Conservation (phyloP, 1,284 basidiomycete species). For the Phylloboletellus chloephorus region DNA sequence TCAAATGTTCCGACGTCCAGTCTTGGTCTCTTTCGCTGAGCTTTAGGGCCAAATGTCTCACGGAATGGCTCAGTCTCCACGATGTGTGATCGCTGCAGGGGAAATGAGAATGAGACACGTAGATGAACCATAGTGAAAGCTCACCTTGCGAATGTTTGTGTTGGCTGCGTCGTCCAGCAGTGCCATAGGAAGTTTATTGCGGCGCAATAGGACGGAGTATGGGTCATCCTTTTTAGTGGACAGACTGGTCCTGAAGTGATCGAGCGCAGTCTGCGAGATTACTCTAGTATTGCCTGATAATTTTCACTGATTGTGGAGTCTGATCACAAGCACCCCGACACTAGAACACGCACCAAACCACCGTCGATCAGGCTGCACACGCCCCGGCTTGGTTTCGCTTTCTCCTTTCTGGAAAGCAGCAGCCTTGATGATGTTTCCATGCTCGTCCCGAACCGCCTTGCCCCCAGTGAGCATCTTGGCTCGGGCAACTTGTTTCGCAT, state of each 20-base stretch:
- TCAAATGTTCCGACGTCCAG: conserved; percentile 84
- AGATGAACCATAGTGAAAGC: conserved; percentile 12
- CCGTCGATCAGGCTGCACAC: conserved; percentile 87
- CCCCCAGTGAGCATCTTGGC: conserved; percentile 91
- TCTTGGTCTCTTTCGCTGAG: conserved; percentile 84
- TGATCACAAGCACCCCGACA: conserved; percentile 1
- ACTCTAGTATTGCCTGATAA: conserved; percentile 88
- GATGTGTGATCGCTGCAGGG: conserved; percentile 73
- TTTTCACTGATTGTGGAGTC: conserved; percentile 8
- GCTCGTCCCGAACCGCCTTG: conserved; percentile 81
- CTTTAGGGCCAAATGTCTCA: conserved; percentile 91
- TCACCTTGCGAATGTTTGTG: conserved; percentile 70
- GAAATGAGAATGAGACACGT: conserved; percentile 3
- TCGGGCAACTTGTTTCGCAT: conserved; percentile 78
- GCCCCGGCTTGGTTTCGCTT: conserved; percentile 79
- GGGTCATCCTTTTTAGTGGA: conserved; percentile 83
- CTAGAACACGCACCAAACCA: conserved; percentile 79
- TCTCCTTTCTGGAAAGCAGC: conserved; percentile 92
- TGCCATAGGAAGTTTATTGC: conserved; percentile 95
- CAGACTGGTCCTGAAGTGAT: conserved; percentile 89
- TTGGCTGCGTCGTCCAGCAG: conserved; percentile 84
- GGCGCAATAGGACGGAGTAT: conserved; percentile 85
- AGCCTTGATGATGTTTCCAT: conserved; percentile 87
- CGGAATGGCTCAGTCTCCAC: conserved; percentile 90
- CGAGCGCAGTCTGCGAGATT: conserved; percentile 92